Evolutionary conservation across 169 alveolate species (phyloP), one percentile per base, ranked within the genome.

Genomic region (Plasmodium billcollinsi): DNA sequence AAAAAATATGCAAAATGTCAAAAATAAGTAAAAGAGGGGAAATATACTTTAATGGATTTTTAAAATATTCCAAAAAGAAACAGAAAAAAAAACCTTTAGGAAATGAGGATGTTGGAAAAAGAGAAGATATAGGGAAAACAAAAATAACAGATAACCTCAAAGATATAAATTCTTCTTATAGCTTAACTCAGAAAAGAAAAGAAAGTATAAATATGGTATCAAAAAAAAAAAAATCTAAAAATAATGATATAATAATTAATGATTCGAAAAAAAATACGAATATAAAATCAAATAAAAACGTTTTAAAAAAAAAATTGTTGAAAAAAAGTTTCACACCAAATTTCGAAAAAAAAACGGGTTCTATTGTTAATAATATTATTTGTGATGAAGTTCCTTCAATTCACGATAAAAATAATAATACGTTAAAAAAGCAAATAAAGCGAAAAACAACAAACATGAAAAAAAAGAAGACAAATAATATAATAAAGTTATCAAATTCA

Each of bases 61-160:
- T 76, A 49, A 76, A 67, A 59, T 76, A 76, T 47, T 65, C 15
- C 18, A 76, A 76, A 56, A 76, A 66, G 76, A 76, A 76, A 76
- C 39, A 71, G 61, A n/a, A 6, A 39, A 15, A 26, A 76, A 56
- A 14, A 7, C 20, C 21, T 74, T 11, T 56, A 62, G 54, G 43
- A 59, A 63, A 49, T 66, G 15, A 45, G 58, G 26, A 24, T 50
- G 47, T 66, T 49, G 76, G 18, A 65, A 15, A 76, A 59, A 15
- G 18, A 26, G n/a, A 26, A 61, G 49, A 58, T 29, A 61, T 11
- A 74, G 11, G 45, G 24, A 39, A 29, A 20, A 8, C 50, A n/a
- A 59, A 43, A 45, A 59, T 12, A n/a, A 24, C 7, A 29, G 47
- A 39, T 39, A 39, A 39, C 9, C 47, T 39, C 11, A 39, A 39